phyloP scores from a whole-genome alignment of 805 yeast species.

The Candida nonsorbophila region DNA sequence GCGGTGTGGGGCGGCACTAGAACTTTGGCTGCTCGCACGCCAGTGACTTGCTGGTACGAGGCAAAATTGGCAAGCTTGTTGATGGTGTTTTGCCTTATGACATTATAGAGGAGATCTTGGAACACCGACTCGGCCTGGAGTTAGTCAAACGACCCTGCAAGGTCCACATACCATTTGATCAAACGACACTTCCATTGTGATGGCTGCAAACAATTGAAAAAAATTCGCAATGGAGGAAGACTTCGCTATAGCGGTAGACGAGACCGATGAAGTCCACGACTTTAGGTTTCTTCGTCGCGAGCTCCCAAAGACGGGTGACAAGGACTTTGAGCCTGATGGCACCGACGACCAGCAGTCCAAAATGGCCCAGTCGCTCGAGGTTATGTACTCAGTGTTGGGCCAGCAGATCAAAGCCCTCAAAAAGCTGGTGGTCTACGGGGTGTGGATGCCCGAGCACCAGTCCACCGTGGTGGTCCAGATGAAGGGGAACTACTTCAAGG shows the following conservation, averaged over 20 bases:
- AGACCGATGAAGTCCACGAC: constrained; percentile 28
- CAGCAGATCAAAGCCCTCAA: constrained; percentile 34
- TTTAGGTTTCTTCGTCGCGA: constrained; percentile 18
- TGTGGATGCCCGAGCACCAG: constrained; percentile 30
- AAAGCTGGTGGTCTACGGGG: constrained; percentile 50
- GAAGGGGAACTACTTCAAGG: constrained; percentile 67
- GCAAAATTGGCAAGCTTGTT: constrained; percentile 16
- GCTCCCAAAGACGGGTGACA: constrained; percentile 73
- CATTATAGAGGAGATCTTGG: constrained; percentile 25
- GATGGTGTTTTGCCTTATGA: constrained; percentile 27
- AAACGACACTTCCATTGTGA: constrained; percentile 5
- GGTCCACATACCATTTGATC: constrained; percentile 10
- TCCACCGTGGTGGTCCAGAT: constrained; percentile 39
- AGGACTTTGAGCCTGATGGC: constrained; percentile 83
- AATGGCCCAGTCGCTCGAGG: constrained; percentile 51
- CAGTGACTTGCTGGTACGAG: constrained; percentile 12
- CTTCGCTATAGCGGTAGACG: constrained; percentile 4
- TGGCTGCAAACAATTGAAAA: background rate
- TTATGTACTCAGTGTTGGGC: constrained; percentile 65
- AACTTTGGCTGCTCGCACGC: too few relatives aligned
- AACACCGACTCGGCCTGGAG: constrained; percentile 34
- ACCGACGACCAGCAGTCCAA: constrained; percentile 45
- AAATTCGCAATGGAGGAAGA: constrained; percentile 2
- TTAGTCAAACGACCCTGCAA: constrained; percentile 6
- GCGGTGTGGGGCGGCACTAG: constrained; percentile 10